Base-by-base conservation (phyloP, 352 stramenopile species). In the Phytopythium cucurbitacearum region DNA sequence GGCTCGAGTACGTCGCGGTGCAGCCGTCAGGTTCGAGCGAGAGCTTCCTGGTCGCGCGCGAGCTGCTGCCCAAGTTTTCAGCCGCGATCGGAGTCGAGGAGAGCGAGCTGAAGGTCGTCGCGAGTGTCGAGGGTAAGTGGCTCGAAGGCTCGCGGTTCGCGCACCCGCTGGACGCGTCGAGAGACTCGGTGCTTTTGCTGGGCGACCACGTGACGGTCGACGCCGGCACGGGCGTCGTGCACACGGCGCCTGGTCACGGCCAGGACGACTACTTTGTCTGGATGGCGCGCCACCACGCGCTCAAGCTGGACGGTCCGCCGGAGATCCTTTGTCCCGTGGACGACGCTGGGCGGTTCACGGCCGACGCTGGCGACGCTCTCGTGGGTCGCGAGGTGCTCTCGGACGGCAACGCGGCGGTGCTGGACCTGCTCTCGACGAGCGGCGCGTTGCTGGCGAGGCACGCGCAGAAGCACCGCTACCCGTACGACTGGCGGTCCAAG, bases 401-500 rank as follows among this genome's bases (percentile, higher is more conserved):
- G 3, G 92, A 98, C 21, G 97, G 97, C 49, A 99, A 97, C 59
- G 61, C 71, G 34, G 91, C 85, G 2, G 88, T 99, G n/a, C 76
- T 99, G 51, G 76, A 93, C 28, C 71, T 84, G 43, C 80, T 99
- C 13, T 64, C 75, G 40, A 61, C 82, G 39, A 66, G 69, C 2
- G 87, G 87, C 34, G 74, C 86, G 11, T 73, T 99, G 49, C 71
- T 99, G 32, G 80, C 85, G 7, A 81, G 80, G 11, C 64, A 87
- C 62, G 80, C 91, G 54, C 98, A 98, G 62, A 80, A 85, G 50
- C 97, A 99, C 51, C 74, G 84, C 51, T 99, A 99, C 73, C 96
- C 96, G 37, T 99, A 99, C 84, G 97, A 99, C 80, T 99, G 97
- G 97, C 85, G 97, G 53, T 99, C 97, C 1, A 99, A 99, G 71